These are phyloP conservation scores for Pythium myriotylum DNA, from an alignment of 352 stramenopile genomes.

Conservation along the genomic window DNA sequence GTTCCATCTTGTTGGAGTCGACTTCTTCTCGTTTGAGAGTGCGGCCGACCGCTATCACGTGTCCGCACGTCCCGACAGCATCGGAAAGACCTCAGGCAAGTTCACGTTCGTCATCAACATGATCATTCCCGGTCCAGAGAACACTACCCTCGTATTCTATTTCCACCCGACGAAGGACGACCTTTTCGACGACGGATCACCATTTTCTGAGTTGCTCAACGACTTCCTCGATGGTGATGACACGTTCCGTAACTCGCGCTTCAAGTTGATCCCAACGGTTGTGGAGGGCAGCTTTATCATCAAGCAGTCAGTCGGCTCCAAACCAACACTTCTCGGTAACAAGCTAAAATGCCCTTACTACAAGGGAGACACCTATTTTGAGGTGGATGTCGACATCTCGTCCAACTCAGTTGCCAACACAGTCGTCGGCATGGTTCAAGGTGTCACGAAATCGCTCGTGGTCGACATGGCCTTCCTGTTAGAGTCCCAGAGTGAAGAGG, in stretches of 20 bases:
- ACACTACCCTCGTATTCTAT: slow-evolving; percentile 86
- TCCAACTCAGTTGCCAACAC: slow-evolving; percentile 91
- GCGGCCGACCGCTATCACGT: slow-evolving; percentile 78
- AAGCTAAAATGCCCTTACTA: slow-evolving; percentile 94
- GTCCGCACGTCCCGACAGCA: slow-evolving; percentile 63
- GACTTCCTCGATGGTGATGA: slow-evolving; percentile 95
- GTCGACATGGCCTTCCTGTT: slow-evolving; percentile 91
- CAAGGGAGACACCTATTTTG: slow-evolving; percentile 93
- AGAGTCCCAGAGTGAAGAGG: slow-evolving; percentile 83
- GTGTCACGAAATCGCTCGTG: slow-evolving; percentile 87
- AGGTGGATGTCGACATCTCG: slow-evolving; percentile 96
- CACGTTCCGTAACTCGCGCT: slow-evolving; percentile 94
- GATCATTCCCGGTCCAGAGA: slow-evolving; percentile 83
- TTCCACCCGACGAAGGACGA: slow-evolving; percentile 80
- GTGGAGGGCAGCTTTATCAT: slow-evolving; percentile 98
- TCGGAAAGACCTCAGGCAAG: slow-evolving; percentile 69
- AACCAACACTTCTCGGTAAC: slow-evolving; percentile 96
- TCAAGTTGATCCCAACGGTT: slow-evolving; percentile 98
- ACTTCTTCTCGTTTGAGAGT: slow-evolving; percentile 80
- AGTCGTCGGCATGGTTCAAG: slow-evolving; percentile 88
- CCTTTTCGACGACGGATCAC: slow-evolving; percentile 85
- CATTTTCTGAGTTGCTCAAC: slow-evolving; percentile 88
- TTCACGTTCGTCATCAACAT: slow-evolving; percentile 92
- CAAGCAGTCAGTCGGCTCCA: slow-evolving; percentile 93
- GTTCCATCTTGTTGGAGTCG: slow-evolving; percentile 83